phyloP scores from a whole-genome alignment of 129 eudicot species.

The Centella asiatica region DNA sequence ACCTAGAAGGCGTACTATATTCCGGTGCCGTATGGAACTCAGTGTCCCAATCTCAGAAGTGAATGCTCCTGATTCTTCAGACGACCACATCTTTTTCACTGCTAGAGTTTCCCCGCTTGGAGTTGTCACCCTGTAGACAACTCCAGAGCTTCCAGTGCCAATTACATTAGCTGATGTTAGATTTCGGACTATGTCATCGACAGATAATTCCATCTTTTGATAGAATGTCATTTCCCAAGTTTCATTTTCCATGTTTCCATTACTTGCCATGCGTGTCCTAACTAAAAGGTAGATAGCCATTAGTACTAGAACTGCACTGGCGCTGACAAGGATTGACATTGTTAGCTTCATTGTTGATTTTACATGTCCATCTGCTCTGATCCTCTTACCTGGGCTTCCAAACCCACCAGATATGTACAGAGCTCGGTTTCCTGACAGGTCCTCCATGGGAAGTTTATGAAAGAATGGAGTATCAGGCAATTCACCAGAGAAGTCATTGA shows the following conservation, averaged over 20 bases:
- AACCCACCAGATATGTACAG: constrained; percentile 43
- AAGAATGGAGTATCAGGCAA: constrained; percentile 77
- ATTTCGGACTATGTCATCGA: constrained; percentile 58
- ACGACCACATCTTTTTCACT: constrained; percentile 95
- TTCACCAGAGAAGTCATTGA: constrained; percentile 73
- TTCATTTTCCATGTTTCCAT: constrained; percentile 14
- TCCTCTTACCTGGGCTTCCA: constrained; percentile 30
- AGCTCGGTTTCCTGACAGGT: constrained; percentile 55
- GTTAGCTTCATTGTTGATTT: constrained; percentile 51
- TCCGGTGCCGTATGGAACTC: constrained; percentile 87
- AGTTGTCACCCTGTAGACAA: constrained; percentile 66
- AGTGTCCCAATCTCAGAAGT: constrained; percentile 73
- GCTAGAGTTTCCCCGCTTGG: constrained; percentile 71
- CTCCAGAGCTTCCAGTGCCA: constrained; percentile 98
- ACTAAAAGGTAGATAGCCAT: constrained; percentile 57
- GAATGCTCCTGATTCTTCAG: constrained; percentile 78
- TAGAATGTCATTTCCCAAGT: constrained; percentile 82
- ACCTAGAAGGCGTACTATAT: constrained; percentile 78
- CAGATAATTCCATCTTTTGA: constrained; percentile 77
- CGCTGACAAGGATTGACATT: constrained; percentile 78
- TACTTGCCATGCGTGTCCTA: constrained; percentile 32
- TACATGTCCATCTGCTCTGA: constrained; percentile 26
- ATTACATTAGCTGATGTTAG: constrained; percentile 76
- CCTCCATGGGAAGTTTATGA: constrained; percentile 47
- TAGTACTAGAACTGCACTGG: constrained; percentile 56